Base-by-base conservation (phyloP, 2,329 filamentous ascomycete genomes). In the Pseudogymnoascus sp. region DNA sequence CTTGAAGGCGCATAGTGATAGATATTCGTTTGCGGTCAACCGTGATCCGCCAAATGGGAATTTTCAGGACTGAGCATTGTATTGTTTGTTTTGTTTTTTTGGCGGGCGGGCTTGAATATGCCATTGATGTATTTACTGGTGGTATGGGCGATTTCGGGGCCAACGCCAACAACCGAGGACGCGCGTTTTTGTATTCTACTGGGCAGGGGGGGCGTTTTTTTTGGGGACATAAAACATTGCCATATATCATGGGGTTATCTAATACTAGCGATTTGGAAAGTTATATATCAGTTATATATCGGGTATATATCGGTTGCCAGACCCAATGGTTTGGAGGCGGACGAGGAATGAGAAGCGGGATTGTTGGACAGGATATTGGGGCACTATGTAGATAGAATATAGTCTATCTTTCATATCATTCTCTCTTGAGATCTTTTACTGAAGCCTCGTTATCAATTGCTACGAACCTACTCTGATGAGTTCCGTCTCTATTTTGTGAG, bases 1-100 rank as follows among this genome's bases (percentile, higher is more conserved):
- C 63, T 63, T 81, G 61, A 70, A 72, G 58, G 41, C 22, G 16
- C 63, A 67, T 61, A 64, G 38, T 47, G 60, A 64, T 14, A 64
- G 59, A 30, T 70, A 65, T 47, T 37, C 20, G 3, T 70, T 67
- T 62, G 60, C 68, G 61, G 57, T 70, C 6, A 62, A 70, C 37
- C 62, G 68, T 20, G 66, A 68, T 58, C 61, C 57, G 8, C 58
- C 41, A 3, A 65, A 64, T 64, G 68, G 64, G 22, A 66, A 63
- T 6, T 70, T 69, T 60, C 57, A 34, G 57, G 68, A 70, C 41
- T 41, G 35, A 57, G 22, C n/a, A 64, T 14, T n/a, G 14, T 32
- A 16, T 30, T 57, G 12, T 37, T 37, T 14, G 18, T 20, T 11
- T 58, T n/a, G 9, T 30, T 50, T 3, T 14, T 28, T 30, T 1